Evolutionary conservation across 2,329 filamentous ascomycete genomes (phyloP).

Genomic region (Diaporthe vexans): DNA sequence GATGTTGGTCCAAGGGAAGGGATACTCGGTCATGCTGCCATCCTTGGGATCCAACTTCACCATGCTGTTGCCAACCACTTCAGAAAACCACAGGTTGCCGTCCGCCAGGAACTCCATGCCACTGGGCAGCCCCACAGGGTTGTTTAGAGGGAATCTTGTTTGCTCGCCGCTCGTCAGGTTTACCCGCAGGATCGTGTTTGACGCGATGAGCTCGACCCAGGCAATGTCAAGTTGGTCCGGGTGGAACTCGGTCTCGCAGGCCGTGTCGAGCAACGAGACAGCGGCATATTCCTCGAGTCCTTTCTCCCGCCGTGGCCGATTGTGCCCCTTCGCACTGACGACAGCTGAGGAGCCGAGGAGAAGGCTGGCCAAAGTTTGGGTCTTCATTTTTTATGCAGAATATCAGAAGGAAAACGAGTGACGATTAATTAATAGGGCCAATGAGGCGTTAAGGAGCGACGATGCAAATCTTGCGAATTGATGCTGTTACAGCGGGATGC

Average conservation of each 20-base stretch:
- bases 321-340: slow-evolving; percentile 17
- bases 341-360: not conserved
- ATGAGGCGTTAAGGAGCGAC: not conserved
- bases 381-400: not conserved
- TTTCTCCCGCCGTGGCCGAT: not conserved
- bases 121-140: slow-evolving; percentile 10
- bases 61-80: slow-evolving; percentile 25
- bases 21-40: slow-evolving; percentile 28
- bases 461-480: not conserved
- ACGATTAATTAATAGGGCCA: not conserved
- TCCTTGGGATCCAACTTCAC: slow-evolving; percentile 26
- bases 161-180: slow-evolving; percentile 29
- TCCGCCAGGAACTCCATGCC: slow-evolving; percentile 32
- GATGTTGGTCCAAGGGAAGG: slow-evolving; percentile 25
- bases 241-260: slow-evolving; percentile 27
- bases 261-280: slow-evolving; percentile 16
- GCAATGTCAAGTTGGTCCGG: slow-evolving; percentile 9
- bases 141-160: slow-evolving; percentile 18
- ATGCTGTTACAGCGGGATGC: not conserved
- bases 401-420: not conserved
- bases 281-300: slow-evolving; percentile 12
- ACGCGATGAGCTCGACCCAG: slow-evolving; percentile 25
- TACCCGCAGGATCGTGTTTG: slow-evolving; percentile 23
- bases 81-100: slow-evolving; percentile 24
- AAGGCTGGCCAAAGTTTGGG: not conserved